phyloP scores from a whole-genome alignment of 306 rosid genomes.

The Pyrus pyrifolia region DNA sequence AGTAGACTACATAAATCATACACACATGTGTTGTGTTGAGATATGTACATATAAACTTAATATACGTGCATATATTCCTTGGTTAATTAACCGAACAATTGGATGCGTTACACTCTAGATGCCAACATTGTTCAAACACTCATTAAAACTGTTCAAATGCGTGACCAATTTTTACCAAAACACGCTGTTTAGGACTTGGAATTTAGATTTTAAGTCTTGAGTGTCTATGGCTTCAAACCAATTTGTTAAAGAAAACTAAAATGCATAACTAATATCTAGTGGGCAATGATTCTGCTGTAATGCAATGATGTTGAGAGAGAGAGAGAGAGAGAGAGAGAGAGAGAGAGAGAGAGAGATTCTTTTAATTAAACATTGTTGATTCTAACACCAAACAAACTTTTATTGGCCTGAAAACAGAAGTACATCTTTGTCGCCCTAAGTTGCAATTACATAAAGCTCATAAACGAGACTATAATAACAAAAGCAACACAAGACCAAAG shows the following conservation, averaged over 20 bases:
- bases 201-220: not conserved
- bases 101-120: not conserved
- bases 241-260: not conserved
- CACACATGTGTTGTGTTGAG: too few species aligned
- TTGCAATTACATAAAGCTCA: too few species aligned
- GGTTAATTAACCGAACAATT: not conserved
- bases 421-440: too few species aligned
- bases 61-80: not conserved
- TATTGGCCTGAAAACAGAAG: too few species aligned
- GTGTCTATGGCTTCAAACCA: not conserved
- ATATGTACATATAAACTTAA: not conserved
- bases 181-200: not conserved
- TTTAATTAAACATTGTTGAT: too few species aligned
- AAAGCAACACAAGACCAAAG: too few species aligned
- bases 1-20: not conserved
- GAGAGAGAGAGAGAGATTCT: too few species aligned
- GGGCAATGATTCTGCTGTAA: too few species aligned
- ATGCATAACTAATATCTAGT: not conserved
- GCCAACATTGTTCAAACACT: not conserved
- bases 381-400: too few species aligned
- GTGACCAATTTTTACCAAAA: not conserved
- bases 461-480: too few species aligned
- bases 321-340: too few species aligned
- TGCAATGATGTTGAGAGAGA: too few species aligned
- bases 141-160: not conserved